Conservation (phyloP, 768 basidiomycete species). For the Hysterangium stoloniferum region DNA sequence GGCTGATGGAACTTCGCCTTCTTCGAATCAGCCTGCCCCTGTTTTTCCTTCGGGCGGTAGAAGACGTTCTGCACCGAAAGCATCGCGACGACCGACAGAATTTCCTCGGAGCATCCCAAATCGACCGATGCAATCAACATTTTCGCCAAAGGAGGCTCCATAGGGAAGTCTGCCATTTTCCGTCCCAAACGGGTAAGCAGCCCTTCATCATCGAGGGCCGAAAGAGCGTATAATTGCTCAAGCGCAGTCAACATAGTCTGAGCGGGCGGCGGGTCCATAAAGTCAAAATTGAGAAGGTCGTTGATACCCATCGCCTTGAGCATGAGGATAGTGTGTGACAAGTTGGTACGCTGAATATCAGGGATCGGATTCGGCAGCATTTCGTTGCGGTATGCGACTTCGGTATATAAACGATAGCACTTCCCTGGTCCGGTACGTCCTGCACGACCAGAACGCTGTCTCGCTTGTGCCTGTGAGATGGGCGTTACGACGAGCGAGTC, state of each 20-base stretch:
- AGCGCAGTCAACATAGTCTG: conserved; percentile 95
- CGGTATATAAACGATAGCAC: conserved; percentile 96
- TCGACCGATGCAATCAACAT: conserved; percentile 98
- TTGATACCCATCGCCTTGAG: conserved; percentile 99
- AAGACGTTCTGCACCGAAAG: conserved; percentile 93
- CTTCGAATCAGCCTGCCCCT: conserved; percentile 98
- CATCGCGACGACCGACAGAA: conserved; percentile 96
- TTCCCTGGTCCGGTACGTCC: conserved; percentile 98
- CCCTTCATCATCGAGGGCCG: conserved; percentile 95
- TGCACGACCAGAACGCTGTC: conserved; percentile 92
- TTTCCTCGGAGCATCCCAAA: conserved; percentile 96
- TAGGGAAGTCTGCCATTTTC: conserved; percentile 99
- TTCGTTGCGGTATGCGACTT: conserved; percentile 96
- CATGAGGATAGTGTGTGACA: conserved; percentile 87
- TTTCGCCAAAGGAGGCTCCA: conserved; percentile 93
- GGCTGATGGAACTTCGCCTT: conserved; percentile 99
- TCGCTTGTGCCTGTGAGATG: conserved; percentile 96
- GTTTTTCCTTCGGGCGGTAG: conserved; percentile 99
- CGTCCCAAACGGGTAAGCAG: conserved; percentile 88
- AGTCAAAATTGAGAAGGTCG: conserved; percentile 94
- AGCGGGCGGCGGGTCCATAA: conserved; percentile 98
- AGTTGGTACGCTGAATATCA: conserved; percentile 93
- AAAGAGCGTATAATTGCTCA: conserved; percentile 89
- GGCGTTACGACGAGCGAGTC: conserved; percentile 98
- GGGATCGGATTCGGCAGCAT: conserved; percentile 98